Evolutionary conservation across 352 stramenopile species (phyloP).

Genomic region (Blastocystis sp.): DNA sequence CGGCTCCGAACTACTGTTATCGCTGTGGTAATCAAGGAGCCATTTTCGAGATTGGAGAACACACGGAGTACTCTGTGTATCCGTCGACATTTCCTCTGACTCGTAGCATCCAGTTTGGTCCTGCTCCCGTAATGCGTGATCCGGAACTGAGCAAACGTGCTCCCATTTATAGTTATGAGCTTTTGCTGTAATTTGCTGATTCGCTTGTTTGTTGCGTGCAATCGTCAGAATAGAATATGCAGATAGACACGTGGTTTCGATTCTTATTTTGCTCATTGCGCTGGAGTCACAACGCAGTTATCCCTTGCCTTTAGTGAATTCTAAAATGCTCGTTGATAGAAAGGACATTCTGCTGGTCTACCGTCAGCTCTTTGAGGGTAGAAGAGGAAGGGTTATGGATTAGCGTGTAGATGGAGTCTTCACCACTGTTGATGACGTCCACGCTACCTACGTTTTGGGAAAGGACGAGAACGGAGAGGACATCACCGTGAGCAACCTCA

Average conservation of each 20-base stretch:
- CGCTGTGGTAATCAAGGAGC: slow-evolving; percentile 91
- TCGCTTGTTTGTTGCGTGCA: neutral
- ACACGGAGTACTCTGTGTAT: slow-evolving; percentile 87
- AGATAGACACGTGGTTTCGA: neutral
- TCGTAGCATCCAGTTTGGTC: slow-evolving; percentile 61
- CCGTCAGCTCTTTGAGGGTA: slow-evolving; percentile 54
- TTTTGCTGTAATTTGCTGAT: slow-evolving; percentile 19
- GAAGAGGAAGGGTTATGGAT: neutral
- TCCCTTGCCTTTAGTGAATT: slow-evolving; percentile 1
- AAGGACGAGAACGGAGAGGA: slow-evolving; percentile 83
- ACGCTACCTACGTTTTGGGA: slow-evolving; percentile 18
- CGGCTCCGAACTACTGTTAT: slow-evolving; percentile 97
- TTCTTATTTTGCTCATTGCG: slow-evolving; percentile 65
- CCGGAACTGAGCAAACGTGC: slow-evolving; percentile 73
- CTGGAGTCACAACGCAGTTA: neutral
- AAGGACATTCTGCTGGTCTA: slow-evolving; percentile 51
- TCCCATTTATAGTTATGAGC: slow-evolving; percentile 65
- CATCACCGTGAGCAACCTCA: slow-evolving; percentile 87
- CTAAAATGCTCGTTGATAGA: slow-evolving; percentile 55
- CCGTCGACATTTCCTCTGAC: neutral
- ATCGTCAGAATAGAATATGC: neutral
- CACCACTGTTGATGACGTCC: slow-evolving; percentile 1
- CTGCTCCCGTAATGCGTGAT: slow-evolving; percentile 70
- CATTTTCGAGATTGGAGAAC: slow-evolving; percentile 89
- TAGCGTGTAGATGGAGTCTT: slow-evolving; percentile 27